Base-by-base conservation (phyloP, 1,284 basidiomycete genomes). In the Moesziomyces parantarcticus region DNA sequence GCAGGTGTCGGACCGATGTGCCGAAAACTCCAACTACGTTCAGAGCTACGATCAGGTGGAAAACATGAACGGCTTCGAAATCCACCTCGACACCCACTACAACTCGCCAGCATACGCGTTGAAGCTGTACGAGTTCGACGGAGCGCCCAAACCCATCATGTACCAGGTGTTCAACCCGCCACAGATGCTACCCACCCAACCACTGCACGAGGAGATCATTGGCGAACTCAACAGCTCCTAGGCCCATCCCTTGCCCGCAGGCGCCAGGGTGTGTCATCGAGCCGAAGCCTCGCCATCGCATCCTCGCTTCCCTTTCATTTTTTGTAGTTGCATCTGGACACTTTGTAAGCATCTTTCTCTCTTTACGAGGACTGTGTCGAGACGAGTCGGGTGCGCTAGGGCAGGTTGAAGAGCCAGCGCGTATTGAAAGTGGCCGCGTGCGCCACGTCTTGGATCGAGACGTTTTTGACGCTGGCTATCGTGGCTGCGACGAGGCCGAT, bases 401-500 rank as follows among this genome's bases (percentile, higher is more conserved):
- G 36, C 2, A 78, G 45, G 6, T 59, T 55, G 36, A 82, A 80
- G 16, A 82, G 55, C 66, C 75, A 79, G 20, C 55, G 41, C 2
- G 76, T 71, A 49, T 82, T 82, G 40, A 59, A 51, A 48, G 55
- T 64, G 11, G 80, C 78, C 11, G 61, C 65, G 18, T 57, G 29
- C 10, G 88, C 87, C 0, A 94, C 85, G 52, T 88, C 86, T 64
- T 91, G 88, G 29, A 92, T 85, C 0, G 88, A 68, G 5, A 89
- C 79, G 1, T 86, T 87, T 42, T 88, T 87, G 39, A 93, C 80
- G 59, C 85, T 84, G 50, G 90, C 87, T 10, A 94, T 86, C 51
- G 93, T 89, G 88, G 91, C 92, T 10, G 92, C 93, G 14, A 95
- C 89, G 14, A 88, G 88, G 3, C 90, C 91, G 40, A 92, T 88